These are phyloP conservation scores for Myriosclerotinia duriaeana DNA, from an alignment of 2,329 filamentous ascomycete species.

Conservation along the genomic window DNA sequence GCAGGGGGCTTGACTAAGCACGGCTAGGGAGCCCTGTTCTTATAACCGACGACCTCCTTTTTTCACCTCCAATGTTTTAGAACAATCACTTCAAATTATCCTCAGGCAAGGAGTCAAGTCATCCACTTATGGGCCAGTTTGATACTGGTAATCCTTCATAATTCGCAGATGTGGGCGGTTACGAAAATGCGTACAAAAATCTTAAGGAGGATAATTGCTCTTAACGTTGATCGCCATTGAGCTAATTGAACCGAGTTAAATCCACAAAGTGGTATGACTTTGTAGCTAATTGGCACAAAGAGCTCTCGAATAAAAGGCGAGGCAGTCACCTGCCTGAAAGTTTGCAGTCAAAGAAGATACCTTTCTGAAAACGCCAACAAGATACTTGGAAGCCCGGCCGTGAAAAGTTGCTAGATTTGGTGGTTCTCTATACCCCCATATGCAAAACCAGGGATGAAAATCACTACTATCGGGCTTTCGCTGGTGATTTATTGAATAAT, in stretches of 20 bases:
- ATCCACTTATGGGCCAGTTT: not conserved
- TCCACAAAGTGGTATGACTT: not conserved
- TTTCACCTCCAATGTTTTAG: not conserved
- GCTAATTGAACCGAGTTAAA: not conserved
- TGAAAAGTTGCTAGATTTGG: too few species aligned
- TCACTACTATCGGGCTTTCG: too few species aligned
- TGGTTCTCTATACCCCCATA: too few species aligned
- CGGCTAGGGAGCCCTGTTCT: not conserved
- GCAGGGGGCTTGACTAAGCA: not conserved
- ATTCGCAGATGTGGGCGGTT: not conserved
- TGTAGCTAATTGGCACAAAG: not conserved
- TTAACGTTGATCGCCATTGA: not conserved
- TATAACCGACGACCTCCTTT: not conserved
- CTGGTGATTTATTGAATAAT: too few species aligned
- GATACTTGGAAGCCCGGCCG: not conserved
- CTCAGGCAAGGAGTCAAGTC: not conserved
- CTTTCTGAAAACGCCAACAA: not conserved
- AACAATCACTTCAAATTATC: not conserved
- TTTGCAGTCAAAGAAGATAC: not conserved
- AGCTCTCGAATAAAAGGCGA: not conserved
- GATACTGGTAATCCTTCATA: not conserved
- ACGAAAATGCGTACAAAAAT: not conserved
- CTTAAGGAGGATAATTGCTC: not conserved
- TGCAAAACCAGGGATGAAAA: too few species aligned
- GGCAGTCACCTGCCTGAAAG: not conserved